Evolutionary conservation across 2,329 filamentous ascomycete genomes (phyloP).

Genomic region (Colletotrichum sansevieriae): DNA sequence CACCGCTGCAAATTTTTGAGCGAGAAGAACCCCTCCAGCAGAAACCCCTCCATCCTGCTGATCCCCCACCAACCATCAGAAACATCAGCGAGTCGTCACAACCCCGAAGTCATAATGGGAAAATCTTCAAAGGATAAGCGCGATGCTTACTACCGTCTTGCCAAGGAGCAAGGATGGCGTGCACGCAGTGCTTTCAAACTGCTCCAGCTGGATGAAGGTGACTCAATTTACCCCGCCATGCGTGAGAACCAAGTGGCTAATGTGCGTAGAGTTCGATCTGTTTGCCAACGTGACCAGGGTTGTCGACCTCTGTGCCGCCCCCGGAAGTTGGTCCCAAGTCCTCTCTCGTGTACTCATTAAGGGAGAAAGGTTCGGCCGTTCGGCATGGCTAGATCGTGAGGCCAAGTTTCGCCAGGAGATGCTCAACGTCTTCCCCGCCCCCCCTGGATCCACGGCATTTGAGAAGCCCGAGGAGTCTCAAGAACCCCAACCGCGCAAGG

Average conservation of each 20-base stretch:
- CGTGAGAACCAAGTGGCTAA: background rate
- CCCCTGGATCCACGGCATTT: background rate
- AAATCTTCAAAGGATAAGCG: conserved; percentile 99
- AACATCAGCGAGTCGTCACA: background rate
- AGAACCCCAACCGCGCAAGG: conserved; percentile 64
- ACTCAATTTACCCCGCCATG: conserved; percentile 36
- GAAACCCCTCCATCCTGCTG: conserved; percentile 8
- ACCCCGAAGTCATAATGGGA: conserved; percentile 67
- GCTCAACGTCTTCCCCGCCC: conserved; percentile 61
- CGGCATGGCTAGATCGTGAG: conserved; percentile 89
- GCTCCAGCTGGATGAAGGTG: conserved; percentile 89
- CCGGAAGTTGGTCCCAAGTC: conserved; percentile 97
- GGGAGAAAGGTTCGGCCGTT: conserved; percentile 88
- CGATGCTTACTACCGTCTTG: conserved; percentile 96
- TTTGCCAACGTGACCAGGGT: conserved; percentile 92
- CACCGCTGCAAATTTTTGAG: conserved; percentile 41
- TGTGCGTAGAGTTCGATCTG: conserved; percentile 83
- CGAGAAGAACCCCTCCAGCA: conserved; percentile 34
- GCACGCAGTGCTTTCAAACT: conserved; percentile 97
- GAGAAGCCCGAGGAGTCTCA: conserved; percentile 40
- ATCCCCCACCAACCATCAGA: conserved; percentile 7
- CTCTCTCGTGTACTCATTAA: conserved; percentile 93
- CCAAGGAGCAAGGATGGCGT: conserved; percentile 99
- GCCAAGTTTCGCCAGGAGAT: conserved; percentile 73
- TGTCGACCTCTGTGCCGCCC: conserved; percentile 95